Base-by-base conservation (phyloP, 1,284 basidiomycete species). In the Rugosomyces carneus region DNA sequence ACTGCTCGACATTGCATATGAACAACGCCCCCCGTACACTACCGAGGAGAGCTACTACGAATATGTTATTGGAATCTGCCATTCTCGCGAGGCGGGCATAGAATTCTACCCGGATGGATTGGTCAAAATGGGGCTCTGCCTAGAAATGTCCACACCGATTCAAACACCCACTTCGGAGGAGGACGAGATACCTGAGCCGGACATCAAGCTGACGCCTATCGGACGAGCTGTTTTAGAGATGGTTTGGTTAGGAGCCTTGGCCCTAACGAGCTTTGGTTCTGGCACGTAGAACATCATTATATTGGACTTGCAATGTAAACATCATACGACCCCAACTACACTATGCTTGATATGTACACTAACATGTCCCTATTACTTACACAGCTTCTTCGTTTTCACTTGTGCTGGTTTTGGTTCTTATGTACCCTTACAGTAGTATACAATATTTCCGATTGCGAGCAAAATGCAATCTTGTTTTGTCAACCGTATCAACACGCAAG, bases 181-280 rank as follows among this genome's bases (percentile, higher is more conserved):
- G 42, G 67, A 64, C 15, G 66, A 68, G 37, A 58, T 59, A 13
- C 63, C 69, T 39, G 66, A 70, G 42, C 65, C 67, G 1, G 62
- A 69, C 41, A 59, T 69, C 40, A 61, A 71, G 43, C 66, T 86
- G 51, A 90, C 82, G 6, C 78, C 84, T 0, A 76, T 90, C 42
- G 87, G 87, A 26, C 73, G 76, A 49, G 84, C 88, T 2, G 82
- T 80, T 18, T 71, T 87, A 51, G 87, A 90, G 68, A 85, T 89
- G 83, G 80, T 80, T 19, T 90, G 86, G 84, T 68, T 85, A 37
- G 88, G 85, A 8, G 81, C 80, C 48, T 71, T 90, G 59, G 84
- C 87, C 7, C 69, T 90, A 48, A 83, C 80, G 48, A 84, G 81
- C 52, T 88, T 87, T 57, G 69, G 71, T 36, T 48, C 63, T 16